These are phyloP conservation scores for Corynascus novoguineensis DNA, from an alignment of 495 filamentous ascomycete species.

Conservation along the genomic window DNA sequence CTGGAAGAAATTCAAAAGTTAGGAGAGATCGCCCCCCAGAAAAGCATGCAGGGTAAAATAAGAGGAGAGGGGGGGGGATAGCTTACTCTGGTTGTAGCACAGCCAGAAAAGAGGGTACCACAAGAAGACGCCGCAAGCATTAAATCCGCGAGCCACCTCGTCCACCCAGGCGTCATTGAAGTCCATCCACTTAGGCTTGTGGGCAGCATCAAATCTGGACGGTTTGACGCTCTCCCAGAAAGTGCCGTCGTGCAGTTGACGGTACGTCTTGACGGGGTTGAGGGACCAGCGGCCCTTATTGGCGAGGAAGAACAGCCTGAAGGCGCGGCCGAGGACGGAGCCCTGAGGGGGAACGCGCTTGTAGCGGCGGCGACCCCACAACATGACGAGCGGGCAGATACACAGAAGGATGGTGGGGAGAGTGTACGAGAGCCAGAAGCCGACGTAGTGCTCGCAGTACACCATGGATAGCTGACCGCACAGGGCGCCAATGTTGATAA, in stretches of 20 bases:
- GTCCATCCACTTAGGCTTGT: slow-evolving; percentile 58
- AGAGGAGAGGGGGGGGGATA: not conserved
- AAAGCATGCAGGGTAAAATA: no score
- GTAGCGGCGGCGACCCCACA: slow-evolving; percentile 57
- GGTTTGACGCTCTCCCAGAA: slow-evolving; percentile 67
- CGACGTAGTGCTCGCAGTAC: slow-evolving; percentile 68
- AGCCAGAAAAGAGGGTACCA: slow-evolving; percentile 55
- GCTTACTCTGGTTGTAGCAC: slow-evolving; percentile 39
- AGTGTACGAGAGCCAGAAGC: slow-evolving; percentile 66
- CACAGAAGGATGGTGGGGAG: slow-evolving; percentile 56
- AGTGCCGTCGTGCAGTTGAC: slow-evolving; percentile 47
- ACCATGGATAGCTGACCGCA: slow-evolving; percentile 50
- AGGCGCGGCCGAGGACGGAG: slow-evolving; percentile 55
- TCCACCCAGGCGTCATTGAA: slow-evolving; percentile 61
- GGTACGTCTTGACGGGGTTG: slow-evolving; percentile 50
- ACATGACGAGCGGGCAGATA: slow-evolving; percentile 59
- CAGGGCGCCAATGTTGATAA: slow-evolving; percentile 65
- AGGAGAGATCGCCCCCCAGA: no score
- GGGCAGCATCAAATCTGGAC: slow-evolving; percentile 41
- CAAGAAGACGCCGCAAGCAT: slow-evolving; percentile 63
- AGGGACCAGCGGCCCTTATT: slow-evolving; percentile 61
- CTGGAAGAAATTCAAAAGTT: slow-evolving; percentile 15
- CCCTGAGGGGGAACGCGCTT: slow-evolving; percentile 53
- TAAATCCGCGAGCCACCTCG: slow-evolving; percentile 50
- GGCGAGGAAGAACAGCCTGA: slow-evolving; percentile 50